Evolutionary conservation across 2,329 filamentous ascomycete species (phyloP).

Genomic region (Dothistroma pini): DNA sequence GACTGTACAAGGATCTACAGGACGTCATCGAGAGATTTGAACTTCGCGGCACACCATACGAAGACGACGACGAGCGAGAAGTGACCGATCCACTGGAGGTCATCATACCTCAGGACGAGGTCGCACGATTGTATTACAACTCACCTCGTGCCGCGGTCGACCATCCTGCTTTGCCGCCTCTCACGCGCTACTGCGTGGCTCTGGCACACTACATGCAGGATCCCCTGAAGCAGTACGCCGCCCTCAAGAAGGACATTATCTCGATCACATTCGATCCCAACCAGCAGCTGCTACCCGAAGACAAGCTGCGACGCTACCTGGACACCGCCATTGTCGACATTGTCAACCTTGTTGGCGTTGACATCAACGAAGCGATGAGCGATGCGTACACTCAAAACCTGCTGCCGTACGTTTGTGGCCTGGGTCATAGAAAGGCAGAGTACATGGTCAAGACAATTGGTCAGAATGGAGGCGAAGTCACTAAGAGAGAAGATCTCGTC

Average conservation of each 20-base stretch:
- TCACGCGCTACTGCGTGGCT: constrained; percentile 85
- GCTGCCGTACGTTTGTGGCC: constrained; percentile 83
- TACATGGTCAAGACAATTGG: constrained; percentile 86
- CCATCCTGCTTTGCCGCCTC: constrained; percentile 72
- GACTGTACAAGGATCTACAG: constrained; percentile 75
- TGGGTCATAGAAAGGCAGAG: constrained; percentile 87
- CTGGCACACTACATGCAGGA: constrained; percentile 91
- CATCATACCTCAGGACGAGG: constrained; percentile 91
- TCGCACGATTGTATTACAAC: constrained; percentile 92
- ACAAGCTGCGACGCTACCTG: constrained; percentile 79
- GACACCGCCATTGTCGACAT: constrained; percentile 99
- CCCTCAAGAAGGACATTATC: constrained; percentile 79
- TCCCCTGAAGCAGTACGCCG: constrained; percentile 93
- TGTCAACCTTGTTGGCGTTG: constrained; percentile 93
- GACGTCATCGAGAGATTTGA: constrained; percentile 73
- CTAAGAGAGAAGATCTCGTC: constrained; percentile 80
- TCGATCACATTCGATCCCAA: constrained; percentile 87
- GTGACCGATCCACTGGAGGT: constrained; percentile 79
- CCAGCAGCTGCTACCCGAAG: constrained; percentile 81
- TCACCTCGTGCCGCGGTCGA: constrained; percentile 75
- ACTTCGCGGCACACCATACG: constrained; percentile 75
- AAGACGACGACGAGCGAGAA: constrained; percentile 80
- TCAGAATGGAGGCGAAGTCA: constrained; percentile 80
- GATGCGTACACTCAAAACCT: constrained; percentile 82
- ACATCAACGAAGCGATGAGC: constrained; percentile 85